Base-by-base conservation (phyloP, 75 land plant genomes). In the Picea glauca region DNA sequence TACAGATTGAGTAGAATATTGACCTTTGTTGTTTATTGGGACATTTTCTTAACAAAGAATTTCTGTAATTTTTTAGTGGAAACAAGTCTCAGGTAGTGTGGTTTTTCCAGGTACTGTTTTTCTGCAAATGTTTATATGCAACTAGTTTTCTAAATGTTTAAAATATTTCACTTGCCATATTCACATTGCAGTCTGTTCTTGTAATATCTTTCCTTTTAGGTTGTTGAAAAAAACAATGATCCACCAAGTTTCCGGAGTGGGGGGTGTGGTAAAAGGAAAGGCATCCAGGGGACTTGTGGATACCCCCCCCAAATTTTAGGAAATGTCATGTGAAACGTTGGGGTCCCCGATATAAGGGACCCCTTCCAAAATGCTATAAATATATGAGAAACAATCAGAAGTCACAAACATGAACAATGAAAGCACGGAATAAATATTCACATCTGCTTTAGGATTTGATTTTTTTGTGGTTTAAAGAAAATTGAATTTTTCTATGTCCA, bases 161-260 rank as follows among this genome's bases (percentile, higher is more conserved):
- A 68, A 38, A 17, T 38, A 38, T 68, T 70, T 40, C 54, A 43
- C 20, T 5, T 35, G 17, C 8, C 3, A 38, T 70, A 70, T 20
- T 20, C 50, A 70, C 23, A 40, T 46, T 70, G 50, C 4, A 38
- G 18, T 40, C 14, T 5, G 0, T 38, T 66, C n/a, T 66, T 66
- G 20, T 66, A 38, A 33, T 66, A 33, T 38, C 14, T 65, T 18
- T 65, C 38, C 15, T 5, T 20, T 66, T 15, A 66, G 15, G 35
- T 18, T 38, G 32, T 66, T 35, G 70, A 66, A 66, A 18, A 66
- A 66, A 65, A 15, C 32, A 66, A 38, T 66, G 5, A 33, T 32
- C 35, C 14, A 14, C 8, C 14, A 15, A 78, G 86, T 72, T 86
- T 85, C 61, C 26, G 26, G 26, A 26, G 26, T 0, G 26, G 26